These are phyloP conservation scores for Beverwykella pulmonaria DNA, from an alignment of 495 filamentous ascomycete species.

Conservation along the genomic window DNA sequence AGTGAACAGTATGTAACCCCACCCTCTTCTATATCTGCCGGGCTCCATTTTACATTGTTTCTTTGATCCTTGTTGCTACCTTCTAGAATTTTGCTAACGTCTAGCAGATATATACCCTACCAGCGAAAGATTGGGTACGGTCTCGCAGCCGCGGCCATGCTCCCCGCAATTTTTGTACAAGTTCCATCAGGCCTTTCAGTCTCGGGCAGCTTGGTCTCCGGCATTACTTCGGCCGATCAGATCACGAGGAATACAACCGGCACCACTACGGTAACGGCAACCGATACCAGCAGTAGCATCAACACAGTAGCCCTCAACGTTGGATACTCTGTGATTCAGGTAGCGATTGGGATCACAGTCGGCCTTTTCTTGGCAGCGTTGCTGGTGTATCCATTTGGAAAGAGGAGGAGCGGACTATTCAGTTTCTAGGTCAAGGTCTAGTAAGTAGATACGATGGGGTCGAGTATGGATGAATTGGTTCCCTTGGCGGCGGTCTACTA, in stretches of 20 bases:
- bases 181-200: conserved; percentile 90
- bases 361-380: conserved; percentile 85
- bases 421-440: conserved; percentile 61
- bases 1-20: not conserved
- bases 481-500: not conserved
- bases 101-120: conserved; percentile 11
- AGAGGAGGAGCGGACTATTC: conserved; percentile 85
- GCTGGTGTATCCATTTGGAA: conserved; percentile 88
- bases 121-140: conserved; percentile 62
- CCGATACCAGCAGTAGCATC: conserved; percentile 49
- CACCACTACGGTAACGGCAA: conserved; percentile 45
- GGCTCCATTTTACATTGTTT: no score
- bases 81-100: no score
- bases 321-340: conserved; percentile 82
- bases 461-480: not conserved
- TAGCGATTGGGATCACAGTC: conserved; percentile 91
- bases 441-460: not conserved
- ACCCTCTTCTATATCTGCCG: not conserved
- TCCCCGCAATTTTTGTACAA: conserved; percentile 93
- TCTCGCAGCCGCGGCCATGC: conserved; percentile 81
- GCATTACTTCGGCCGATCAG: conserved; percentile 79
- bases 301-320: conserved; percentile 81
- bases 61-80: no score
- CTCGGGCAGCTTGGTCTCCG: conserved; percentile 78
- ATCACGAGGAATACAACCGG: conserved; percentile 58